phyloP scores from a whole-genome alignment of 208 protist genomes.

The Phytomonas serpens region DNA sequence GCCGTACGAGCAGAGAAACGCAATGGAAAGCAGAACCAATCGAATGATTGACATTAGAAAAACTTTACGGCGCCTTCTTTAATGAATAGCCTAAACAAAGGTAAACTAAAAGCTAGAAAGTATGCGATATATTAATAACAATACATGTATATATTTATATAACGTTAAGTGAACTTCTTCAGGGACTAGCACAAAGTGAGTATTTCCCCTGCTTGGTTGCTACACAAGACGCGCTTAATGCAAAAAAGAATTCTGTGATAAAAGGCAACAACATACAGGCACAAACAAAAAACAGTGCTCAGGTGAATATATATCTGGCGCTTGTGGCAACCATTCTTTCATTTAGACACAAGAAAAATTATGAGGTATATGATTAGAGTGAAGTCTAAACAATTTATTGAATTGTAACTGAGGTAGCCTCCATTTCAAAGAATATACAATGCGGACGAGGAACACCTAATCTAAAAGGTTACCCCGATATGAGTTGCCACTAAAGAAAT shows the following conservation, averaged over 20 bases:
- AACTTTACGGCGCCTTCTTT: not conserved
- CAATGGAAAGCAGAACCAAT: constrained; percentile 1
- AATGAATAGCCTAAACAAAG: constrained; percentile 7
- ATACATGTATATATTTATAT: not conserved
- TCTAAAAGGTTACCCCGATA: not conserved
- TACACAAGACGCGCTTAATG: not conserved
- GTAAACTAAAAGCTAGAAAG: constrained; percentile 10
- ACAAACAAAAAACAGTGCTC: constrained; percentile 6
- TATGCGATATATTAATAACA: not conserved
- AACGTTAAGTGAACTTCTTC: constrained; percentile 6
- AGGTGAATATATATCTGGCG: not conserved
- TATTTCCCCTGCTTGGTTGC: not conserved
- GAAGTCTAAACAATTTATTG: not conserved
- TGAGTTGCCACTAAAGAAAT: not conserved
- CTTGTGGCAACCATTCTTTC: not conserved
- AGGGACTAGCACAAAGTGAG: not conserved
- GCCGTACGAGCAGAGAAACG: constrained; percentile 10
- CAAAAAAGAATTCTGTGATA: constrained; percentile 7
- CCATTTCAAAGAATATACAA: not conserved
- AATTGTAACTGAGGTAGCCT: not conserved
- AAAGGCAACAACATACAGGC: not conserved
- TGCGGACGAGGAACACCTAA: not conserved
- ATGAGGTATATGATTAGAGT: not conserved
- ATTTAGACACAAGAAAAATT: not conserved
- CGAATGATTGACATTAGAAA: not conserved